Evolutionary conservation across 2,329 filamentous ascomycete genomes (phyloP).

Genomic region (Sclerotinia spermophila): DNA sequence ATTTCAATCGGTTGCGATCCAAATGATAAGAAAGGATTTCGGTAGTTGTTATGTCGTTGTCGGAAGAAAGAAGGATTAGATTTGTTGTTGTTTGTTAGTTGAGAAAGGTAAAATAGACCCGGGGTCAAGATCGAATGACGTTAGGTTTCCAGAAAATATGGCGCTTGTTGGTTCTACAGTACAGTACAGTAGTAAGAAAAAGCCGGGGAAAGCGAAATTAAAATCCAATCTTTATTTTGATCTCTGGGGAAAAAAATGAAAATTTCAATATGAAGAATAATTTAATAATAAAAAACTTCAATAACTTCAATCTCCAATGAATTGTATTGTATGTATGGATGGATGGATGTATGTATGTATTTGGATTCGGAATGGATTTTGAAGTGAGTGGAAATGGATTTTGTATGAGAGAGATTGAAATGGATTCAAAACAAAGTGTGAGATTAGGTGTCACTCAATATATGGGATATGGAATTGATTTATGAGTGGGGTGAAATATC

Average conservation of each 20-base stretch:
- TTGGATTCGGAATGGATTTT: neutral
- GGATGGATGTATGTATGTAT: neutral
- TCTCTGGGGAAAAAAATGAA: neutral
- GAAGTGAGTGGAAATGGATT: neutral
- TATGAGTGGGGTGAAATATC: neutral
- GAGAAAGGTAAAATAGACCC: neutral
- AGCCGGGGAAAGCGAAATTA: neutral
- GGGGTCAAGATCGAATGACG: neutral
- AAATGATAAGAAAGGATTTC: neutral
- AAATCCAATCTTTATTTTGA: neutral
- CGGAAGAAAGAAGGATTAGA: neutral
- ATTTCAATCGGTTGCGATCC: neutral
- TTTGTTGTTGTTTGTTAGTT: neutral
- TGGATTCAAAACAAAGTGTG: neutral
- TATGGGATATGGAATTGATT: neutral
- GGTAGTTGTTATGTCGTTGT: constrained; percentile 3
- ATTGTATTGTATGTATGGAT: too few species aligned
- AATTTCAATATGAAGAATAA: neutral
- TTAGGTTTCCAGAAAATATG: constrained; percentile 1
- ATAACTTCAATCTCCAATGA: too few species aligned
- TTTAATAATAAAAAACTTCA: too few species aligned
- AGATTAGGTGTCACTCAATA: neutral
- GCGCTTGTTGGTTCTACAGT: neutral
- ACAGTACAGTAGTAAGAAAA: neutral
- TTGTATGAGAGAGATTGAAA: neutral